Evolutionary conservation across 768 basidiomycete species (phyloP).

Genomic region (Phylloporus rhodoxanthus): DNA sequence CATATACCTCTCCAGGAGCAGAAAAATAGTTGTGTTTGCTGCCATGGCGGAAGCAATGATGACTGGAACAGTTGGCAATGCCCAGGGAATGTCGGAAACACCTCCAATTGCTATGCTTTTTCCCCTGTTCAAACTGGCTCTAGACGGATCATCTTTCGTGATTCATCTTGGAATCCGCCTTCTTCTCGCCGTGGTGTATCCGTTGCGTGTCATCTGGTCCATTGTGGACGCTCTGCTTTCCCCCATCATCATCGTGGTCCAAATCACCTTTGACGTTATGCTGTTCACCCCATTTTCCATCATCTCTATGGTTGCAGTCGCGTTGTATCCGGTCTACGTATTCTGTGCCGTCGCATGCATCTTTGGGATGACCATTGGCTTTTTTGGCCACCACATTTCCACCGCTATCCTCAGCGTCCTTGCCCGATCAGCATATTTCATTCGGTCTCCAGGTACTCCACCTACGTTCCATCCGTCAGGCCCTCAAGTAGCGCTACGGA

Average conservation of each 20-base stretch:
- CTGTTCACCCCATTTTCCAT: conserved; percentile 43
- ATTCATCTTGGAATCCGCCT: conserved; percentile 10
- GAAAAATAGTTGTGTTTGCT: background rate
- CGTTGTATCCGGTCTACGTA: conserved; percentile 51
- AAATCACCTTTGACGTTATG: conserved; percentile 38
- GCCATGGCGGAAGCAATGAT: conserved; percentile 7
- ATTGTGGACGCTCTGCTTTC: conserved; percentile 39
- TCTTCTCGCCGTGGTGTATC: conserved; percentile 12
- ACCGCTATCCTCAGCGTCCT: conserved; percentile 10
- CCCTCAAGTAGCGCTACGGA: conserved; percentile 15
- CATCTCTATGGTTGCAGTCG: conserved; percentile 34
- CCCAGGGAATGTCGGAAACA: background rate
- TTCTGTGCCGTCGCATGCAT: conserved; percentile 54
- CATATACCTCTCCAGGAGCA: background rate
- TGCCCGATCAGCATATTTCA: conserved; percentile 11
- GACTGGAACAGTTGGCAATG: background rate
- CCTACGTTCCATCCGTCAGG: background rate
- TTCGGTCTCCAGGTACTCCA: conserved; percentile 2
- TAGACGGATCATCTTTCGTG: conserved; percentile 10
- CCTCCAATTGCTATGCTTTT: conserved; percentile 25
- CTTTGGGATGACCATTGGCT: conserved; percentile 41
- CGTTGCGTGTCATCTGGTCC: conserved; percentile 22
- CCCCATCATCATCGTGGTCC: conserved; percentile 40
- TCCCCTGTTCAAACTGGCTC: conserved; percentile 12
- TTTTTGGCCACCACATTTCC: conserved; percentile 29